phyloP scores from a whole-genome alignment of 306 rosid genomes.

The Cucumis sativus region Cucumber_9930_V3 NC_026657.2:20613001-20613500 shows the following conservation, averaged over 20 bases:
- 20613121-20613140: not conserved
- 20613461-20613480: slow-evolving; percentile 57
- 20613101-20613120: not conserved
- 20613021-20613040: slow-evolving; percentile 70
- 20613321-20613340: slow-evolving; percentile 71
- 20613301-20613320: slow-evolving; percentile 92
- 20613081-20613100: not conserved
- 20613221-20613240: not conserved
- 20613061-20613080: not conserved
- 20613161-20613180: not conserved
- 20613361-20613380: slow-evolving; percentile 96
- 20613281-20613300: slow-evolving; percentile 72
- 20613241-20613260: slow-evolving; percentile 4
- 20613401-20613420: slow-evolving; percentile 68
- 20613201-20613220: not conserved
- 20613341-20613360: slow-evolving; percentile 70
- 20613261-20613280: slow-evolving; percentile 61
- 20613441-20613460: slow-evolving; percentile 71
- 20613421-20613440: slow-evolving; percentile 85
- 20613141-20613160: not conserved
- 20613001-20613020: slow-evolving; percentile 83
- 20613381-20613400: slow-evolving; percentile 69
- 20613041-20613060: slow-evolving; percentile 60
- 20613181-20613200: not conserved
- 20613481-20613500: slow-evolving; percentile 48